These are phyloP conservation scores for Aphanomyces cochlioides DNA, from an alignment of 352 stramenopile genomes.

Conservation along the genomic window DNA sequence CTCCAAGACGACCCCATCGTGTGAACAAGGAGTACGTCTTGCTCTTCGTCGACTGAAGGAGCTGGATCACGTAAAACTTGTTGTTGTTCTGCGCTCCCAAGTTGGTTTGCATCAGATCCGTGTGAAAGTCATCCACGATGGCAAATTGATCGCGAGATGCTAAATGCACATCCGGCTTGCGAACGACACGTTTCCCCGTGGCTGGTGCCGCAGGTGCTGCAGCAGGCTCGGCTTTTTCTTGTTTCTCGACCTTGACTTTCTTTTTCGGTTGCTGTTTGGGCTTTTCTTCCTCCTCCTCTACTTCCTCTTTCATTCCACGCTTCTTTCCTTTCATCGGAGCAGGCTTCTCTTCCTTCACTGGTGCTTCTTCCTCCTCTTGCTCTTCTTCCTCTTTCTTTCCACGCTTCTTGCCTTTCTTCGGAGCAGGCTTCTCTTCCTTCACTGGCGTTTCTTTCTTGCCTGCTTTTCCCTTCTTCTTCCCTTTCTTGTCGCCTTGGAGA, in stretches of 20 bases:
- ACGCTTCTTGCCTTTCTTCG: no score
- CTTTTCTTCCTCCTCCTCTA: no score
- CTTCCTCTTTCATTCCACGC: no score
- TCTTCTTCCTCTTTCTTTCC: no score
- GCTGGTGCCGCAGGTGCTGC: no score
- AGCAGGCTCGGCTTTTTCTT: background rate
- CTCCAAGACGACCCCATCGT: constrained; percentile 16
- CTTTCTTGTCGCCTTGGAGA: background rate
- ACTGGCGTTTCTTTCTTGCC: constrained; percentile 7
- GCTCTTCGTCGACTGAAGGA: constrained; percentile 3
- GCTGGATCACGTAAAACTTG: constrained; percentile 28
- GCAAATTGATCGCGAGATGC: constrained; percentile 5
- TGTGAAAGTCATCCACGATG: constrained; percentile 9
- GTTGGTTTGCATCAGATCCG: constrained; percentile 21
- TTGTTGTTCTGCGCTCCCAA: constrained; percentile 23
- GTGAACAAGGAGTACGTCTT: constrained; percentile 6
- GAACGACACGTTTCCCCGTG: background rate
- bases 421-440: no score
- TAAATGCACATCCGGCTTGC: constrained; percentile 3
- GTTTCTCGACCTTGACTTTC: background rate
- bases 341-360: no score
- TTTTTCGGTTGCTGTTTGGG: background rate
- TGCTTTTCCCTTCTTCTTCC: background rate
- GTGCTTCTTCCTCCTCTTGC: no score
- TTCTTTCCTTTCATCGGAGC: no score